Conservation (phyloP, 306 rosid genomes). For the Spatholobus suberectus region DNA sequence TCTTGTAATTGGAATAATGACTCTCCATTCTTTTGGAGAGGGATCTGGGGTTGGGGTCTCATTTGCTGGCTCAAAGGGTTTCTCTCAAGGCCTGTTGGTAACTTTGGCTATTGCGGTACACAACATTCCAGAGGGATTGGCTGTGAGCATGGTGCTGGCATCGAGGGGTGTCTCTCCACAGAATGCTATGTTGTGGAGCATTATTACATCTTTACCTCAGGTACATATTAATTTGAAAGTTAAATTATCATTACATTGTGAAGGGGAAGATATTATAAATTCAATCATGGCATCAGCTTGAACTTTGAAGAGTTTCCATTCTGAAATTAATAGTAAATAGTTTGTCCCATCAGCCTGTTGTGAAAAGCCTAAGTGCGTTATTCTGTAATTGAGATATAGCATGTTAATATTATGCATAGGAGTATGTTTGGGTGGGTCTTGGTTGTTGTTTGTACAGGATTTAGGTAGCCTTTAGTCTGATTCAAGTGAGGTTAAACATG, state of each 20-base stretch:
- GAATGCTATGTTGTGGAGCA: constrained; percentile 97
- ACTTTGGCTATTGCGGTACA: constrained; percentile 96
- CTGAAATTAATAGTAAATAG: neutral
- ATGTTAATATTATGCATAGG: neutral
- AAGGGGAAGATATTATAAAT: neutral
- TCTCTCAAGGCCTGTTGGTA: constrained; percentile 92
- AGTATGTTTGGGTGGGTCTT: neutral
- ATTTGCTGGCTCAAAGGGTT: constrained; percentile 95
- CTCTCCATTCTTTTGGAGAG: constrained; percentile 98
- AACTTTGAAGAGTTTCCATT: neutral
- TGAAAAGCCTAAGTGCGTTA: neutral
- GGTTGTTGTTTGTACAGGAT: neutral
- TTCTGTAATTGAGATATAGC: neutral
- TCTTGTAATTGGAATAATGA: constrained; percentile 96
- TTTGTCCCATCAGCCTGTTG: neutral
- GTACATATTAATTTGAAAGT: constrained; percentile 50
- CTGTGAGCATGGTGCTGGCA: constrained; percentile 96
- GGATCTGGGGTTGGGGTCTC: constrained; percentile 99
- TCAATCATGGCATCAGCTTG: neutral
- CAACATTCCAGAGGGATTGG: constrained; percentile 97
- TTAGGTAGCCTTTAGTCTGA: constrained; percentile 12
- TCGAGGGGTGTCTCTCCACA: constrained; percentile 98
- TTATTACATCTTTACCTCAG: constrained; percentile 96
- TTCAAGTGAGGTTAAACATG: neutral
- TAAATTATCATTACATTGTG: neutral